These are phyloP conservation scores for Melastoma candidum DNA, from an alignment of 441 rosid species.

Conservation along the genomic window DNA sequence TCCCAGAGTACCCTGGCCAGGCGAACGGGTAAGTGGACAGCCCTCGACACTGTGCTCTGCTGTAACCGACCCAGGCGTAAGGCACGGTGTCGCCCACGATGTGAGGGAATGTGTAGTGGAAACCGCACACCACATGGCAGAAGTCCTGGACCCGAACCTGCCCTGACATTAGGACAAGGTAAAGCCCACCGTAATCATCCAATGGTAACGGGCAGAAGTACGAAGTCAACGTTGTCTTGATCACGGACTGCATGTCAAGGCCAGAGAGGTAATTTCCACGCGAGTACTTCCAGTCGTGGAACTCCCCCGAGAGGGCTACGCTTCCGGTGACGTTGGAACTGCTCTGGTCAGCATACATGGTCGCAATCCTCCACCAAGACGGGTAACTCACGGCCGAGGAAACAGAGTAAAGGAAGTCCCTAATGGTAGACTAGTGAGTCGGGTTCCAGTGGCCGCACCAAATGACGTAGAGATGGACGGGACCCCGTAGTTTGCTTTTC, in stretches of 20 bases:
- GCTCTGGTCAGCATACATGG: slow-evolving; percentile 51
- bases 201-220: slow-evolving; percentile 28
- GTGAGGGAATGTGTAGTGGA: slow-evolving; percentile 54
- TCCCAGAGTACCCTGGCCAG: slow-evolving; percentile 36
- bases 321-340: slow-evolving; percentile 42
- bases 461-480: slow-evolving; percentile 37
- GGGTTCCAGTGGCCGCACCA: slow-evolving; percentile 63
- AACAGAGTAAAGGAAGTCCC: slow-evolving; percentile 45
- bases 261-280: slow-evolving; percentile 41
- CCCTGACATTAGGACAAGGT: slow-evolving; percentile 37
- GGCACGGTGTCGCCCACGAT: slow-evolving; percentile 45
- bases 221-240: slow-evolving; percentile 31
- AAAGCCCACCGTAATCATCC: slow-evolving; percentile 43
- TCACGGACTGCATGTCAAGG: slow-evolving; percentile 40
- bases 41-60: slow-evolving; percentile 50
- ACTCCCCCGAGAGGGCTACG: slow-evolving; percentile 36
- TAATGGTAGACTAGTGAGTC: slow-evolving; percentile 37
- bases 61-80: slow-evolving; percentile 55
- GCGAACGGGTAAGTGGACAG: slow-evolving; percentile 61
- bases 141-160: slow-evolving; percentile 60
- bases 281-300: slow-evolving; percentile 36
- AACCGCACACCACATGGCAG: slow-evolving; percentile 54
- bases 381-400: slow-evolving; percentile 36
- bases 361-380: slow-evolving; percentile 51
- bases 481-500: slow-evolving; percentile 29